A percentile compares a stretch with the other conserved stretches of the same genome.
phyloP scores from a whole-genome alignment of 352 stramenopile species.

The Phytophthora ohioensis region DNA sequence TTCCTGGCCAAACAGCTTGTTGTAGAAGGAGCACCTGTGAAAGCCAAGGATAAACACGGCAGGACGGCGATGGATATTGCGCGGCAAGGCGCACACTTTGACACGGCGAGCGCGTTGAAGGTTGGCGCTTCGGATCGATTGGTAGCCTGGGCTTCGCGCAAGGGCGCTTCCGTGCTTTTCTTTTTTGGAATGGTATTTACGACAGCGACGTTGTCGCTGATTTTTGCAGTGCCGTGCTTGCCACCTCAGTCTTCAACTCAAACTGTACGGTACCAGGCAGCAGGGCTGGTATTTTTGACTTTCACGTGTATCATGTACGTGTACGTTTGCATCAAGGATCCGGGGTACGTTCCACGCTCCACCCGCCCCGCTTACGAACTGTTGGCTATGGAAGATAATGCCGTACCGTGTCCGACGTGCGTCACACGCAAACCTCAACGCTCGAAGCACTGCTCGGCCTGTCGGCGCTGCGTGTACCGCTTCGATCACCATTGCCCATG shows the following conservation, averaged over 20 bases:
- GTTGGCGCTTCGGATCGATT: slow-evolving; percentile 72
- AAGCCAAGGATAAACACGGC: slow-evolving; percentile 74
- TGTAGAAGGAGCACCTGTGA: slow-evolving; percentile 74
- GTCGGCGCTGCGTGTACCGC: slow-evolving; percentile 77
- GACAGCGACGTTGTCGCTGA: slow-evolving; percentile 57
- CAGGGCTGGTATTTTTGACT: slow-evolving; percentile 48
- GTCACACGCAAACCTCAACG: slow-evolving; percentile 78
- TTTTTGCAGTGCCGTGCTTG: slow-evolving; percentile 66
- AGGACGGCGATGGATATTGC: slow-evolving; percentile 82
- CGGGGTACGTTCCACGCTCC: slow-evolving; percentile 74
- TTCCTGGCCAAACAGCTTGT: slow-evolving; percentile 89
- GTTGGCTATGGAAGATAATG: slow-evolving; percentile 68
- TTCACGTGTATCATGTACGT: slow-evolving; percentile 72
- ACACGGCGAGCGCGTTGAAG: slow-evolving; percentile 73
- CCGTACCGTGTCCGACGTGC: slow-evolving; percentile 81
- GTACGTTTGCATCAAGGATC: slow-evolving; percentile 84
- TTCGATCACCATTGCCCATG: slow-evolving; percentile 90
- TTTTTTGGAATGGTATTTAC: slow-evolving; percentile 72
- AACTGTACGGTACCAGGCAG: slow-evolving; percentile 34
- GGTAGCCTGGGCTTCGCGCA: slow-evolving; percentile 67
- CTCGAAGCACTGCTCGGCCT: slow-evolving; percentile 86
- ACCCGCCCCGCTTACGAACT: slow-evolving; percentile 75
- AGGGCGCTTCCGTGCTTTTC: slow-evolving; percentile 71
- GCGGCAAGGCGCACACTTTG: slow-evolving; percentile 69
- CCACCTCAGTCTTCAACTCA: slow-evolving; percentile 17